Percentiles rank a stretch among this genome's conserved stretches.
phyloP scores from a whole-genome alignment of 805 yeast genomes.

The Blastobotrys attinorum region DNA sequence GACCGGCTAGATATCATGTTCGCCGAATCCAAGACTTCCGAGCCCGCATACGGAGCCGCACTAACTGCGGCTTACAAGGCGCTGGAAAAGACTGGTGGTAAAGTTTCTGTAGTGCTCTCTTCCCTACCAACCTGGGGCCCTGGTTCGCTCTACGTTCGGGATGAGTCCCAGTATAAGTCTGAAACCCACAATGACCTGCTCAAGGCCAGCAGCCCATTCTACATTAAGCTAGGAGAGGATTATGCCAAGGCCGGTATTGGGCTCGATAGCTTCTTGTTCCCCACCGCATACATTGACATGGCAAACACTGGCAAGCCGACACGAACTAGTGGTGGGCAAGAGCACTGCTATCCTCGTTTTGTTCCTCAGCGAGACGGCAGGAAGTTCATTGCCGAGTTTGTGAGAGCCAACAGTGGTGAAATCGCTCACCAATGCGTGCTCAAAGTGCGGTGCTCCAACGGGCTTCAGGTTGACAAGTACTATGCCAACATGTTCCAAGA shows the following conservation, averaged over 20 bases:
- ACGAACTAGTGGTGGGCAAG: constrained; percentile 60
- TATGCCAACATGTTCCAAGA: constrained; percentile 48
- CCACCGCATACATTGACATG: constrained; percentile 59
- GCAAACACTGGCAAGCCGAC: constrained; percentile 64
- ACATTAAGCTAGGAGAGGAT: constrained; percentile 49
- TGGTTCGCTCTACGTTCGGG: constrained; percentile 42
- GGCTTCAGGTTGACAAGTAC: constrained; percentile 71
- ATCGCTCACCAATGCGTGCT: constrained; percentile 78
- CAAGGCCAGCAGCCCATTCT: constrained; percentile 54
- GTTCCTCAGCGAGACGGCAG: constrained; percentile 61
- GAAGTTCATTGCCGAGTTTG: constrained; percentile 52
- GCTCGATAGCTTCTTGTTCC: constrained; percentile 64
- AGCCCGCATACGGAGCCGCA: constrained; percentile 76
- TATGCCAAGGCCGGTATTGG: constrained; percentile 57
- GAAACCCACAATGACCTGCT: constrained; percentile 44
- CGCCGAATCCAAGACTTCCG: constrained; percentile 37
- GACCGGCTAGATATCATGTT: constrained; percentile 45
- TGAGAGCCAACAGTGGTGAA: constrained; percentile 30
- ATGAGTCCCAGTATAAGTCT: constrained; percentile 24
- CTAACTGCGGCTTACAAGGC: constrained; percentile 58
- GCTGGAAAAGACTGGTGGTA: constrained; percentile 61
- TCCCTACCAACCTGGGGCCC: constrained; percentile 76
- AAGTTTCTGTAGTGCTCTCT: constrained; percentile 60
- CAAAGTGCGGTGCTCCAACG: constrained; percentile 81
- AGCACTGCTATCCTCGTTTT: constrained; percentile 61